Evolutionary conservation across 192 early-diverging fungal species (phyloP).

Genomic region (Thamnidium elegans): DNA sequence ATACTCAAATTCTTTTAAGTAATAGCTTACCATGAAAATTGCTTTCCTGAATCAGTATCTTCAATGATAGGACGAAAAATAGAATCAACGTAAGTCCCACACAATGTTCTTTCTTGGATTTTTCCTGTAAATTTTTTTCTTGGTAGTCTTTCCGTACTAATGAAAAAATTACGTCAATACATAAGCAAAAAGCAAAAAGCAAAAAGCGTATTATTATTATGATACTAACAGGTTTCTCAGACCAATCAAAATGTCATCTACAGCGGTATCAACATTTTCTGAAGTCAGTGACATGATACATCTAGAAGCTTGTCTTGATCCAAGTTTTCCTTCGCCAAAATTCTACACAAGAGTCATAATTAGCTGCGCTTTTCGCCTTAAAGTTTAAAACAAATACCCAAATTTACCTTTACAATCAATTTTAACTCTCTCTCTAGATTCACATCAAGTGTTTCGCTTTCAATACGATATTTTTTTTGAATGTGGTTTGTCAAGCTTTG

Average conservation of each 20-base stretch:
- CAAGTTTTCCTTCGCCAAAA: slow-evolving; percentile 2
- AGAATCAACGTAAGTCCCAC: slow-evolving; percentile 2
- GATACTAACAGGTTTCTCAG: slow-evolving; percentile 6
- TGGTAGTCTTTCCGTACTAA: slow-evolving; percentile 1
- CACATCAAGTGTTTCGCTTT: slow-evolving; percentile 7
- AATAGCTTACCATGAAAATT: slow-evolving; percentile 2
- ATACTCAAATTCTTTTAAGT: slow-evolving; percentile 4
- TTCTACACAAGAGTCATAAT: slow-evolving; percentile 7
- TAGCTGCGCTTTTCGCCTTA: slow-evolving; percentile 9
- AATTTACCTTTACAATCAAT: slow-evolving; percentile 8
- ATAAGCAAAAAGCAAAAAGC: background rate
- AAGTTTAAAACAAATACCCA: slow-evolving; percentile 5
- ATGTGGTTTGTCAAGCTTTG: slow-evolving; percentile 7
- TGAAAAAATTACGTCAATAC: slow-evolving; percentile 6
- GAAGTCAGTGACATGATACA: slow-evolving; percentile 10
- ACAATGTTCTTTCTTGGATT: slow-evolving; percentile 9
- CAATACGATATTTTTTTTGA: slow-evolving; percentile 6
- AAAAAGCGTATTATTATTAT: background rate
- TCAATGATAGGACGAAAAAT: slow-evolving; percentile 8
- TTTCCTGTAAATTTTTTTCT: slow-evolving; percentile 3
- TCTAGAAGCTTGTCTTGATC: slow-evolving; percentile 2
- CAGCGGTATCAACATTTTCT: slow-evolving; percentile 1
- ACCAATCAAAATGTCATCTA: slow-evolving; percentile 9
- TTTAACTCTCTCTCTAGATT: slow-evolving; percentile 5
- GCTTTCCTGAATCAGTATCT: slow-evolving; percentile 1